phyloP scores from a whole-genome alignment of 495 filamentous ascomycete genomes.

The Penicillium tannophilum region DNA sequence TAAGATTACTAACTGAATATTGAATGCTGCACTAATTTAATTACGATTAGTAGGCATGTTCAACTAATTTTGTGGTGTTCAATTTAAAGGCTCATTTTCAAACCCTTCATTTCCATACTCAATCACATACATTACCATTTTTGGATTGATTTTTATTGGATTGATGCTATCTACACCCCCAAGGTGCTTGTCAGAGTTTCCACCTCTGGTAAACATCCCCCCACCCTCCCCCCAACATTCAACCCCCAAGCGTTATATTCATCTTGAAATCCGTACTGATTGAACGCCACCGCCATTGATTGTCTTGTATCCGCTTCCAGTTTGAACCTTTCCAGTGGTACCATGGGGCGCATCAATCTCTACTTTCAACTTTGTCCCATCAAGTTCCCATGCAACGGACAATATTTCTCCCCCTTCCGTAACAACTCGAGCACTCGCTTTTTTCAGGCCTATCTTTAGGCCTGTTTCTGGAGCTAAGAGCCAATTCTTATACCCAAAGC shows the following conservation, averaged over 20 bases:
- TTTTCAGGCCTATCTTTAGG: conserved; percentile 3
- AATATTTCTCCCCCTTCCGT: conserved; percentile 1
- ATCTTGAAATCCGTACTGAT: not conserved
- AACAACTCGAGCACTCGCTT: conserved; percentile 6
- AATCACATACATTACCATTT: too few relatives aligned
- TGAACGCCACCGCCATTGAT: not conserved
- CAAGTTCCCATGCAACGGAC: conserved; percentile 8
- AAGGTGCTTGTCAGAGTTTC: too few relatives aligned
- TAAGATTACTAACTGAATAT: too few relatives aligned
- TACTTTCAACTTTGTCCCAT: not conserved
- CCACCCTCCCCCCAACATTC: too few relatives aligned
- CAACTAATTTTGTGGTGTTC: too few relatives aligned
- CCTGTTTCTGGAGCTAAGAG: conserved; percentile 2
- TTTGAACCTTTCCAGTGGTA: not conserved
- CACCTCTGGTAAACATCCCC: too few relatives aligned
- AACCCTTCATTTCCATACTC: too few relatives aligned
- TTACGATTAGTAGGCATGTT: too few relatives aligned
- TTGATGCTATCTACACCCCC: too few relatives aligned
- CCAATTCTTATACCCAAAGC: conserved; percentile 13
- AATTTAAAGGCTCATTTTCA: too few relatives aligned
- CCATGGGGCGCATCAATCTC: not conserved
- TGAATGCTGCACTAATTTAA: too few relatives aligned
- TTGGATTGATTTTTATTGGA: too few relatives aligned
- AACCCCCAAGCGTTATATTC: not conserved
- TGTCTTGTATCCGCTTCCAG: not conserved